phyloP scores from a whole-genome alignment of 805 yeast genomes.

The Cyberlindnera subsufficiens region DNA sequence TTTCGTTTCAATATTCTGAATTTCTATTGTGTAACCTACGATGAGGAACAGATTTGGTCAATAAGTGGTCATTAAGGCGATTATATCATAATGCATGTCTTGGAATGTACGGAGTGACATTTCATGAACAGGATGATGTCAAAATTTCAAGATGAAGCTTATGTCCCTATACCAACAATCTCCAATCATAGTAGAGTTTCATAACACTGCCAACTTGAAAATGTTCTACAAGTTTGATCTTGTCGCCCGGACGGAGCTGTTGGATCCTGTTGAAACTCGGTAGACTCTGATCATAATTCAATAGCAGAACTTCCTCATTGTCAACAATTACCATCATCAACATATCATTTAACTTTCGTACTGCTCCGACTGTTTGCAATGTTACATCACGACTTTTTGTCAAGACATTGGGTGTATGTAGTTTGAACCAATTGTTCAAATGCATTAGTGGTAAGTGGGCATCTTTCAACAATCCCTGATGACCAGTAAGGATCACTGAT shows the following conservation, averaged over 20 bases:
- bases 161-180: not conserved
- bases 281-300: slow-evolving; percentile 14
- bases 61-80: too few species aligned
- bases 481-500: not conserved
- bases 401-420: slow-evolving; percentile 5
- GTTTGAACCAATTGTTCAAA: slow-evolving; percentile 19
- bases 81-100: too few species aligned
- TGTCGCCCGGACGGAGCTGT: slow-evolving; percentile 11
- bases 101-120: too few species aligned
- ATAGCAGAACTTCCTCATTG: slow-evolving; percentile 7
- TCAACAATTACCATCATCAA: slow-evolving; percentile 6
- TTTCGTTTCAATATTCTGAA: too few species aligned
- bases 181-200: slow-evolving; percentile 20
- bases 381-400: not conserved
- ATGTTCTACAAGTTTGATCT: slow-evolving; percentile 6
- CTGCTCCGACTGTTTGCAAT: slow-evolving; percentile 1
- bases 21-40: too few species aligned
- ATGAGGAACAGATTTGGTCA: too few species aligned
- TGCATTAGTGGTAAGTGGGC: slow-evolving; percentile 11
- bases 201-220: slow-evolving; percentile 1
- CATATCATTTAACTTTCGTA: slow-evolving; percentile 11
- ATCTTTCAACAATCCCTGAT: not conserved
- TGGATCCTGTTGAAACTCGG: slow-evolving; percentile 6
- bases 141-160: too few species aligned
- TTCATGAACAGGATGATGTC: too few species aligned